A percentile compares a stretch with the other conserved stretches of the same genome.
phyloP scores from a whole-genome alignment of 1,139 yeast genomes.

The Hyphopichia fennica region DNA sequence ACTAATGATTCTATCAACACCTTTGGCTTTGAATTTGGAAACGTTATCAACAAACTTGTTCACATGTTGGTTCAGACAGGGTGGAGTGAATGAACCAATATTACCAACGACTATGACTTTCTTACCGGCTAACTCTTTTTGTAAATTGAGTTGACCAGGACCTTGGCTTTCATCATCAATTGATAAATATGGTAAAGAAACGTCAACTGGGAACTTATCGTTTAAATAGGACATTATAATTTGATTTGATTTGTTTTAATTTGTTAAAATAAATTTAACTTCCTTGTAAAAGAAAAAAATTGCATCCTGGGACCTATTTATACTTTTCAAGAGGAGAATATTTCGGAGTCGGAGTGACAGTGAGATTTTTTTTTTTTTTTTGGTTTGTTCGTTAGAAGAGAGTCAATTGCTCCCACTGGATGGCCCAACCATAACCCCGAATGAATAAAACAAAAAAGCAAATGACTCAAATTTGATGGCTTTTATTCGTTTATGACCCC shows the following conservation, averaged over 20 bases:
- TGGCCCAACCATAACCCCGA: too few species aligned
- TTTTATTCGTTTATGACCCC: too few species aligned
- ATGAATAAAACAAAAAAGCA: too few species aligned
- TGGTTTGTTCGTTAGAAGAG: too few species aligned
- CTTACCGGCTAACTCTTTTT: conserved; percentile 41
- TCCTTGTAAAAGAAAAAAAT: too few species aligned
- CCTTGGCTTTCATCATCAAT: conserved; percentile 4
- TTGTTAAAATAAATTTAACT: neutral
- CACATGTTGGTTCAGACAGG: conserved; percentile 16
- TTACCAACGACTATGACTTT: conserved; percentile 15
- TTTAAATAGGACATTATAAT: neutral
- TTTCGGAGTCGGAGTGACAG: neutral
- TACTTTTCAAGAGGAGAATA: neutral
- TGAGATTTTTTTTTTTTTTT: too few species aligned
- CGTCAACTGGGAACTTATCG: conserved; percentile 12
- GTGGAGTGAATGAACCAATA: conserved; percentile 16
- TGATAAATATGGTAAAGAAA: conserved; percentile 14
- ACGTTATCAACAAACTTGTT: conserved; percentile 16
- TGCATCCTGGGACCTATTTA: neutral
- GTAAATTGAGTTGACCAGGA: conserved; percentile 53
- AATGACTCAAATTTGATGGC: too few species aligned
- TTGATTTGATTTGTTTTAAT: neutral
- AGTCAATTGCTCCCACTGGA: too few species aligned
- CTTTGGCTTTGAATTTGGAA: conserved; percentile 17
- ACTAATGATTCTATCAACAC: conserved; percentile 17